These are phyloP conservation scores for Trichocomaceae sp. DNA, from an alignment of 2,329 filamentous ascomycete genomes.

Conservation along the genomic window DNA sequence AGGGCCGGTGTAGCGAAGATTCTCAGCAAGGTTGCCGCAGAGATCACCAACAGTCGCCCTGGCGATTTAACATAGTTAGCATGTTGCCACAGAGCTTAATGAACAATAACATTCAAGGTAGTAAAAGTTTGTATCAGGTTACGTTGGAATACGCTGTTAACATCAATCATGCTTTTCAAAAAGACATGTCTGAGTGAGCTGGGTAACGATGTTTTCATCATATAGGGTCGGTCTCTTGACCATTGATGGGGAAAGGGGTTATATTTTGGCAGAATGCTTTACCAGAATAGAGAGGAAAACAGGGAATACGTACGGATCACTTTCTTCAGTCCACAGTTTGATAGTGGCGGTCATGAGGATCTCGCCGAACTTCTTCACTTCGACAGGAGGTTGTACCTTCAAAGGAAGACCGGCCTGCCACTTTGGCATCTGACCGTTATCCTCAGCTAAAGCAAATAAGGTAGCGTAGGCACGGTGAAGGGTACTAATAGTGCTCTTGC, in stretches of 20 bases:
- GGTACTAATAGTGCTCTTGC: slow-evolving; percentile 84
- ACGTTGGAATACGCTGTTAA: slow-evolving; percentile 61
- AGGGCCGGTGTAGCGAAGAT: slow-evolving; percentile 84
- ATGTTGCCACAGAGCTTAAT: background rate
- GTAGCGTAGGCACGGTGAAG: slow-evolving; percentile 90
- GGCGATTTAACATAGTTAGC: slow-evolving; percentile 14
- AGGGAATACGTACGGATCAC: slow-evolving; percentile 72
- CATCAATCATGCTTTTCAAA: slow-evolving; percentile 66
- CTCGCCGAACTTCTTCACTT: slow-evolving; percentile 77
- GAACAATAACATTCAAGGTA: background rate
- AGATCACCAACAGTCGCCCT: slow-evolving; percentile 89
- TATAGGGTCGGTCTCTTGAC: slow-evolving; percentile 30
- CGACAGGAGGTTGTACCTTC: slow-evolving; percentile 67
- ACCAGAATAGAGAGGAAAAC: slow-evolving; percentile 1
- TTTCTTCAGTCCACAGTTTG: slow-evolving; percentile 79
- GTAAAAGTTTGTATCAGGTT: slow-evolving; percentile 29
- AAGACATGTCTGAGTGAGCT: slow-evolving; percentile 94
- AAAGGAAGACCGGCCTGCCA: slow-evolving; percentile 85
- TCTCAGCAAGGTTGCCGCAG: slow-evolving; percentile 86
- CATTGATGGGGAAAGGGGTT: background rate
- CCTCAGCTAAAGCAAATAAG: slow-evolving; percentile 81
- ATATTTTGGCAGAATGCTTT: background rate
- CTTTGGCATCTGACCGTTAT: slow-evolving; percentile 66
- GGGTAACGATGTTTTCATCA: slow-evolving; percentile 96
- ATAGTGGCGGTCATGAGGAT: slow-evolving; percentile 79